Evolutionary conservation across 2,329 filamentous ascomycete species (phyloP).

Genomic region (Claviceps sp.): DNA sequence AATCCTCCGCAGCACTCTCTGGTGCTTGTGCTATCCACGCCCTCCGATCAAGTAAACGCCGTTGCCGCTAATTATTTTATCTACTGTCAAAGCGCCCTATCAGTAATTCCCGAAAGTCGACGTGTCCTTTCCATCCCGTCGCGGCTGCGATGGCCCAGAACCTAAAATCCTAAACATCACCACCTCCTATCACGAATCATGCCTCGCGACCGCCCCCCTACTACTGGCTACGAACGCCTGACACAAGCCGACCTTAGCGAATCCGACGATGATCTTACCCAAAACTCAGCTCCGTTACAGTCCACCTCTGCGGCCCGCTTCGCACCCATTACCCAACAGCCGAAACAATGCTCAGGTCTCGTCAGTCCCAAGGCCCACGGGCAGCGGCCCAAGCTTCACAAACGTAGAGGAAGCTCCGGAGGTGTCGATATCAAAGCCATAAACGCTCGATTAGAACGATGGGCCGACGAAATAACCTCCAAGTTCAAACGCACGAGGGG

Average conservation of each 20-base stretch:
- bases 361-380: slow-evolving; percentile 33
- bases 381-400: slow-evolving; percentile 29
- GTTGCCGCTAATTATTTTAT: too few relatives aligned
- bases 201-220: slow-evolving; percentile 55
- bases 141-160: slow-evolving; percentile 2
- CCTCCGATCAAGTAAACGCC: too few relatives aligned
- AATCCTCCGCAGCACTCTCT: too few relatives aligned
- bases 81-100: too few relatives aligned
- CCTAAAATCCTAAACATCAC: background rate
- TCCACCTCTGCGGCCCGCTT: slow-evolving; percentile 47
- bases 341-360: slow-evolving; percentile 47
- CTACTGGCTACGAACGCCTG: slow-evolving; percentile 74
- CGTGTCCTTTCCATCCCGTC: background rate
- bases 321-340: slow-evolving; percentile 49
- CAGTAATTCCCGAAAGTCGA: too few relatives aligned
- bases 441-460: slow-evolving; percentile 85
- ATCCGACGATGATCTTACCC: slow-evolving; percentile 49
- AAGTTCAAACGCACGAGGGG: slow-evolving; percentile 83
- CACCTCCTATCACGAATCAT: slow-evolving; percentile 25
- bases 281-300: slow-evolving; percentile 42
- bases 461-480: slow-evolving; percentile 95
- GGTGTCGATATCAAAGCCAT: slow-evolving; percentile 97
- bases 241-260: slow-evolving; percentile 70
- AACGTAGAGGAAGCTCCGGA: slow-evolving; percentile 53
- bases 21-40: background rate